These are phyloP conservation scores for Debaryomyces prosopidis DNA, from an alignment of 805 yeast species.

Conservation along the genomic window DNA sequence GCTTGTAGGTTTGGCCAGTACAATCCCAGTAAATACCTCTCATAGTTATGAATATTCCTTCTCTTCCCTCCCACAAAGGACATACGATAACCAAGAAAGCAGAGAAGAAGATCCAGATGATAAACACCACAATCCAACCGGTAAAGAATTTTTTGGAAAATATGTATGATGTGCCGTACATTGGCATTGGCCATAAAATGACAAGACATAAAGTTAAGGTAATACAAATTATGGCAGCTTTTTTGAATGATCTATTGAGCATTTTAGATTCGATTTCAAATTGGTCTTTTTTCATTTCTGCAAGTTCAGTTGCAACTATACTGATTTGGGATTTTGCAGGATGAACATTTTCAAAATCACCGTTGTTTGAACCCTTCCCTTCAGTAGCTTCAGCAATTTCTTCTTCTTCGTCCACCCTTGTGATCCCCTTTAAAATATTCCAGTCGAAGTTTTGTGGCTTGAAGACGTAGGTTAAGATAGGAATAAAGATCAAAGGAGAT, in stretches of 20 bases:
- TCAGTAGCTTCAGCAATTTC: constrained; percentile 48
- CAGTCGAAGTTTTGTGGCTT: constrained; percentile 78
- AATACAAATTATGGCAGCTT: constrained; percentile 61
- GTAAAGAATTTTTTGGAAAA: constrained; percentile 78
- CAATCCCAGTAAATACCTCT: constrained; percentile 88
- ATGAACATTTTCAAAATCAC: constrained; percentile 24
- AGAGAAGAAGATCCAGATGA: constrained; percentile 77
- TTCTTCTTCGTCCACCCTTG: constrained; percentile 70
- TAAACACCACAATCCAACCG: constrained; percentile 84
- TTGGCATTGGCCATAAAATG: constrained; percentile 91
- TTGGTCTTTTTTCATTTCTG: constrained; percentile 20
- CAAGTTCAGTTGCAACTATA: constrained; percentile 40
- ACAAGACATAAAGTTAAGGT: constrained; percentile 63
- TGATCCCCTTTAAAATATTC: constrained; percentile 57
- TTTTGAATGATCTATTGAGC: constrained; percentile 57
- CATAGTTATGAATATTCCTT: constrained; percentile 59
- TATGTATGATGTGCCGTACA: constrained; percentile 79
- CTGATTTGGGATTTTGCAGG: constrained; percentile 41
- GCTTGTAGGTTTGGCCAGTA: constrained; percentile 71
- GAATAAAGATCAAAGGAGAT: constrained; percentile 67
- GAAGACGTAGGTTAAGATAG: constrained; percentile 62
- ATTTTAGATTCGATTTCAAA: constrained; percentile 50
- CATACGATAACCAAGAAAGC: constrained; percentile 62
- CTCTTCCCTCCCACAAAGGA: constrained; percentile 76
- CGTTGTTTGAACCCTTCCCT: constrained; percentile 12